Conservation (phyloP, 176 grass and related monocot species). For the Secale cereale region DNA sequence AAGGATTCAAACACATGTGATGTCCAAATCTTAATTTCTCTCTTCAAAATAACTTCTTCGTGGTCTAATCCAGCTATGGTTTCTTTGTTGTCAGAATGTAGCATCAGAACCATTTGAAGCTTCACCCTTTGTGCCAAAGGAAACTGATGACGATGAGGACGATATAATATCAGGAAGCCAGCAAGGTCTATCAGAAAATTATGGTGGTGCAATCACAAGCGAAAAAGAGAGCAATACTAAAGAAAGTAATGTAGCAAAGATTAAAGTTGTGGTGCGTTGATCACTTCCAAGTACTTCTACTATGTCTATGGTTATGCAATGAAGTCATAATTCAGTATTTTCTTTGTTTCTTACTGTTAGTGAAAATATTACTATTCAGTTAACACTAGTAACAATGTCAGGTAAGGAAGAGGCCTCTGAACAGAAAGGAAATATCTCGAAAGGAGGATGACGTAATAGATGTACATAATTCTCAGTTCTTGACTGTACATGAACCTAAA, state of each 20-base stretch:
- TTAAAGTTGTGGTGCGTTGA: constrained; percentile 95
- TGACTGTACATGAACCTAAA: constrained; percentile 90
- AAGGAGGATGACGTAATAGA: constrained; percentile 95
- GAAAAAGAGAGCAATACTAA: constrained; percentile 62
- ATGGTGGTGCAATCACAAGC: constrained; percentile 36
- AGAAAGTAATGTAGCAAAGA: constrained; percentile 96
- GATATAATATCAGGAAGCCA: constrained; percentile 51
- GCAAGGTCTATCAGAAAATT: constrained; percentile 66
- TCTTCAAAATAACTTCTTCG: constrained; percentile 14
- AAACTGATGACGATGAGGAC: constrained; percentile 77
- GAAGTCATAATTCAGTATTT: not conserved
- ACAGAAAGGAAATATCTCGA: constrained; percentile 92
- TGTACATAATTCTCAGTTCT: constrained; percentile 63
- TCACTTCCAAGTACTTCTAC: not conserved
- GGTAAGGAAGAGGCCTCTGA: constrained; percentile 97
- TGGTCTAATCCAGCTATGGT: constrained; percentile 30
- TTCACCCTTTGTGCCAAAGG: constrained; percentile 87
- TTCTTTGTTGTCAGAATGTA: constrained; percentile 64
- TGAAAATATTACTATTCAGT: not conserved
- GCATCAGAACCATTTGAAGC: constrained; percentile 85
- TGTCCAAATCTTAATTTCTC: constrained; percentile 10
- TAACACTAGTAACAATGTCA: constrained; percentile 34
- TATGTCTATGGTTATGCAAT: not conserved
- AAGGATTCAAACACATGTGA: constrained; percentile 20
- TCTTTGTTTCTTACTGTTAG: not conserved